phyloP scores from a whole-genome alignment of 1,284 basidiomycete species.

The Ustilago xerochloae region DNA sequence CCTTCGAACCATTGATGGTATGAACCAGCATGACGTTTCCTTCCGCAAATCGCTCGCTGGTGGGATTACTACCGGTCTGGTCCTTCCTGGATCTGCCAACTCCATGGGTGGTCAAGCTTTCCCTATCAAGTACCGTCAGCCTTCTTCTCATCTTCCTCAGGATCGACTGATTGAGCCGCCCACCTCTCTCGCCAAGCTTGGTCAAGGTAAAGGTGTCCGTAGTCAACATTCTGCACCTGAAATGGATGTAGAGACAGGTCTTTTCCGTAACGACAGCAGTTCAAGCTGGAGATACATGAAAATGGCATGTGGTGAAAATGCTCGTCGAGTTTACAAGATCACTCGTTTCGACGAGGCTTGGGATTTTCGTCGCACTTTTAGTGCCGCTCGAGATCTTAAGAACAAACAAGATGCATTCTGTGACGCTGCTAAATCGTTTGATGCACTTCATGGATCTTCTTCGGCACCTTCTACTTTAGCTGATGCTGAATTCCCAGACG shows the following conservation, averaged over 20 bases:
- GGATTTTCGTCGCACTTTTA: slow-evolving; percentile 75
- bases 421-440: slow-evolving; percentile 24
- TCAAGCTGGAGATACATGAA: slow-evolving; percentile 61
- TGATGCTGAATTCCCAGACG: slow-evolving; percentile 76
- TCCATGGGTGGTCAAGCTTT: slow-evolving; percentile 79
- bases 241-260: slow-evolving; percentile 31
- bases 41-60: slow-evolving; percentile 75
- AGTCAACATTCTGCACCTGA: not conserved
- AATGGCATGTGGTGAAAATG: slow-evolving; percentile 72
- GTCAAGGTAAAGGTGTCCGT: slow-evolving; percentile 36
- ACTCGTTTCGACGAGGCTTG: slow-evolving; percentile 74
- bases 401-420: slow-evolving; percentile 81
- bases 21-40: slow-evolving; percentile 76
- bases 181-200: slow-evolving; percentile 44
- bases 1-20: slow-evolving; percentile 74
- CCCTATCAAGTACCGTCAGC: slow-evolving; percentile 73
- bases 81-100: slow-evolving; percentile 75
- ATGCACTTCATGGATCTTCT: slow-evolving; percentile 13
- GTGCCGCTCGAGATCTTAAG: slow-evolving; percentile 79
- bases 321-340: slow-evolving; percentile 70
- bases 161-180: slow-evolving; percentile 61
- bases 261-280: slow-evolving; percentile 49
- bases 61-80: slow-evolving; percentile 78
- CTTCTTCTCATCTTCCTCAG: slow-evolving; percentile 36
- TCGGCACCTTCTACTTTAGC: slow-evolving; percentile 76